Conservation (phyloP, 495 filamentous ascomycete species). For the Tuber microsphaerosporum region DNA sequence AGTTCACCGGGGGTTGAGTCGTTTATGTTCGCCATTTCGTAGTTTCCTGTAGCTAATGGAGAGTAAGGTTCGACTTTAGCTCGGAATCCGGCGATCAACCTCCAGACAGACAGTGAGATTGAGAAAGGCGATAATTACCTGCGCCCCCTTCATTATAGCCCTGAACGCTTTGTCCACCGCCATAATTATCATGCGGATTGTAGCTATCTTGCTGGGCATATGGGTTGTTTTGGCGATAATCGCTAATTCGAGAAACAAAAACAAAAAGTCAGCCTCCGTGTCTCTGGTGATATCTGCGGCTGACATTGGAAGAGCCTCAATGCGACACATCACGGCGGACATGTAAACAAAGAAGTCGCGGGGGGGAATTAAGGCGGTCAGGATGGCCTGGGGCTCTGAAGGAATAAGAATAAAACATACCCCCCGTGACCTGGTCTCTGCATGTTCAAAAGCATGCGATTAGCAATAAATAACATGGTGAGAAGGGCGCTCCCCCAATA, state of each 20-base stretch:
- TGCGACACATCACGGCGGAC: neutral
- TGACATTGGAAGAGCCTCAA: neutral
- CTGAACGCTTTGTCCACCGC: conserved; percentile 19
- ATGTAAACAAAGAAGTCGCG: neutral
- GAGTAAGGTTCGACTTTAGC: conserved; percentile 42
- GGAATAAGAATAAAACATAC: neutral
- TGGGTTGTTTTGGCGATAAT: conserved; percentile 59
- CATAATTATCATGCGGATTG: conserved; percentile 45
- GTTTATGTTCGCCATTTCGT: conserved; percentile 47
- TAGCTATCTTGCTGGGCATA: conserved; percentile 49
- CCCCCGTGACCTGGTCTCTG: neutral
- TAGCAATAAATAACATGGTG: neutral
- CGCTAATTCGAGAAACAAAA: conserved; percentile 32
- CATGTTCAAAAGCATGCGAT: neutral
- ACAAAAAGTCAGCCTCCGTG: neutral
- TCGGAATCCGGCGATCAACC: conserved; percentile 32
- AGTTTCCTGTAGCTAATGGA: conserved; percentile 43
- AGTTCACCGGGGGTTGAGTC: conserved; percentile 49
- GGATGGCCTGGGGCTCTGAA: neutral
- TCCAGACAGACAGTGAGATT: conserved; percentile 19
- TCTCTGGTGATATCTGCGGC: neutral
- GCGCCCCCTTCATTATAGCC: neutral
- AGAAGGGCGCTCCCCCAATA: neutral
- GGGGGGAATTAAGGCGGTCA: neutral
- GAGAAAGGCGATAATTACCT: neutral